Percentiles rank a stretch among this genome's conserved stretches.
Conservation (phyloP, 371 early-diverging fungal genomes). For the Phascolomyces articulosus region DNA sequence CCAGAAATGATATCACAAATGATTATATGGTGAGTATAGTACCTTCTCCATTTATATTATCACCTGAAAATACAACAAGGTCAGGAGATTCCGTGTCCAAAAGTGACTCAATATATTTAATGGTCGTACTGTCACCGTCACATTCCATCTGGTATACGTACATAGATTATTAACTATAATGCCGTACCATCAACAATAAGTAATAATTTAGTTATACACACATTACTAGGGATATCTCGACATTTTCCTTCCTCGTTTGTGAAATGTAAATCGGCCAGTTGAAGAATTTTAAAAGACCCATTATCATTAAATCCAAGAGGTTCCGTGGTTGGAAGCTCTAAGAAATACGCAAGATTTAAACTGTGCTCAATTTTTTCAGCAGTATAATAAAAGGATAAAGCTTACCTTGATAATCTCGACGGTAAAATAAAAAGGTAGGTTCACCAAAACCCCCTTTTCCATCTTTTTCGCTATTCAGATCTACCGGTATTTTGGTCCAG, state of each 20-base stretch:
- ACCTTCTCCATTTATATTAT: constrained; percentile 46
- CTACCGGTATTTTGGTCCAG: constrained; percentile 34
- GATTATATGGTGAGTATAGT: too few relatives aligned
- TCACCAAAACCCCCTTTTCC: constrained; percentile 37
- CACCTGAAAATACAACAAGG: constrained; percentile 60
- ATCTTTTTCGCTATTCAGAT: constrained; percentile 34
- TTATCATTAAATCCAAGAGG: constrained; percentile 41
- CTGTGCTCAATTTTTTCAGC: too few relatives aligned
- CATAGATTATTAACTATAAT: too few relatives aligned
- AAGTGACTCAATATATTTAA: constrained; percentile 42
- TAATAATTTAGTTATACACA: too few relatives aligned
- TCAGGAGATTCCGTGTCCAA: constrained; percentile 55
- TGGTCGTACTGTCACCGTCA: constrained; percentile 48
- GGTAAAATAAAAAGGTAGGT: constrained; percentile 32
- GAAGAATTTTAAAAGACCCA: constrained; percentile 57
- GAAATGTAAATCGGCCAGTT: constrained; percentile 60
- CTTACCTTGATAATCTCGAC: constrained; percentile 33
- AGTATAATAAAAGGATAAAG: not conserved
- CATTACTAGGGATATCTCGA: constrained; percentile 37
- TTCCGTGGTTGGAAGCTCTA: constrained; percentile 24
- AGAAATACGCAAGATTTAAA: too few relatives aligned
- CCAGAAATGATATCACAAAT: not conserved
- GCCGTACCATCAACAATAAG: too few relatives aligned
- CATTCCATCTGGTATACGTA: constrained; percentile 37
- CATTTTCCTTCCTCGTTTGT: constrained; percentile 54